Evolutionary conservation across 2,329 filamentous ascomycete species (phyloP).

Genomic region (Fusarium poae): DNA sequence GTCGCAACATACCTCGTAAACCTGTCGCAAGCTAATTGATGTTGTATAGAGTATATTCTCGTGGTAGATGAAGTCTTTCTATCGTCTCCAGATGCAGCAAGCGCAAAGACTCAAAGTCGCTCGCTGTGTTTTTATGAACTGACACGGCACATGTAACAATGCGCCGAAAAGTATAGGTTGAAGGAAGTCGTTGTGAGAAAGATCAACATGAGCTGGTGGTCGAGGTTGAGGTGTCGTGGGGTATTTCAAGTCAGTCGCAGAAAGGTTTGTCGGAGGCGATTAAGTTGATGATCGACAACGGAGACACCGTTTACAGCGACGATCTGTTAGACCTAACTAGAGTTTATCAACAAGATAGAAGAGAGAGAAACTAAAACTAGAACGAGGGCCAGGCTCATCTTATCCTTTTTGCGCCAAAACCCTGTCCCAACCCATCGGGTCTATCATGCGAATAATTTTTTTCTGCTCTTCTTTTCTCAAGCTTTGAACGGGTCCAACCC

Average conservation of each 20-base stretch:
- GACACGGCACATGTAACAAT: slow-evolving; percentile 59
- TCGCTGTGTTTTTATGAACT: slow-evolving; percentile 62
- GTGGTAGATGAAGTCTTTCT: slow-evolving; percentile 65
- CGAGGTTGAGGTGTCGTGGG: slow-evolving; percentile 14
- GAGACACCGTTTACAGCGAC: slow-evolving; percentile 35
- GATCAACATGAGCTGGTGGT: slow-evolving; percentile 40
- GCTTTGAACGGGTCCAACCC: slow-evolving; percentile 7
- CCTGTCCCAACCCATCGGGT: slow-evolving; percentile 10
- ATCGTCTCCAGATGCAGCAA: slow-evolving; percentile 64
- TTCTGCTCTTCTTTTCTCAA: slow-evolving; percentile 8
- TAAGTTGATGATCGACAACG: slow-evolving; percentile 27
- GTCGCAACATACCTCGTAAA: slow-evolving; percentile 33
- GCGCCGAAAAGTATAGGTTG: slow-evolving; percentile 50
- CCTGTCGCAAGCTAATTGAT: slow-evolving; percentile 16
- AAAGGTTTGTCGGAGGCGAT: slow-evolving; percentile 26
- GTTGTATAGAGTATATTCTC: not conserved
- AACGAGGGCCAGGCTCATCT: slow-evolving; percentile 19
- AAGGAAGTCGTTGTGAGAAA: slow-evolving; percentile 27
- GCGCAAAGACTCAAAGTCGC: slow-evolving; percentile 78
- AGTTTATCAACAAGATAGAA: not conserved
- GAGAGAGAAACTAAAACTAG: slow-evolving; percentile 1
- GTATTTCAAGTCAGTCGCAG: slow-evolving; percentile 24
- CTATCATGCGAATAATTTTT: slow-evolving; percentile 44
- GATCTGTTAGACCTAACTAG: slow-evolving; percentile 21
- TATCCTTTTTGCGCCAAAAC: slow-evolving; percentile 17